Conservation (phyloP, 495 filamentous ascomycete genomes). For the Cercophora samala region DNA sequence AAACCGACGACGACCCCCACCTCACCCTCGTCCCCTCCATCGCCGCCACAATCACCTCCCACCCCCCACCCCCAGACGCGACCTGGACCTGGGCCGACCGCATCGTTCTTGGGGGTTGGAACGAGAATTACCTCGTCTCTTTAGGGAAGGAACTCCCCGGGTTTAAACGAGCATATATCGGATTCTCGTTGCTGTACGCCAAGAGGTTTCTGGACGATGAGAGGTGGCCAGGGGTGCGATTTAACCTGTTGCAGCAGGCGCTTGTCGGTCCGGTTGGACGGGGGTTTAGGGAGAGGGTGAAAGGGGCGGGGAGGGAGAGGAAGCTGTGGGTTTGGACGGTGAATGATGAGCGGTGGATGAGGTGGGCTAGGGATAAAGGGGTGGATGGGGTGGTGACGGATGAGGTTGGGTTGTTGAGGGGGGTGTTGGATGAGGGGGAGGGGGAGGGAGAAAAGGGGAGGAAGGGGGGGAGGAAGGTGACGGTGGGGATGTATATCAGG, state of each 20-base stretch:
- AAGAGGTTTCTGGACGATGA: conserved; percentile 55
- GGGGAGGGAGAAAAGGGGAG: conserved; percentile 5
- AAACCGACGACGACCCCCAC: conserved; percentile 66
- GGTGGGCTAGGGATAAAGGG: conserved; percentile 56
- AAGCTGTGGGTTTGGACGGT: conserved; percentile 80
- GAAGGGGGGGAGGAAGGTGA: conserved; percentile 3
- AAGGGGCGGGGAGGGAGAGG: conserved; percentile 45
- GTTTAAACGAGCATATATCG: conserved; percentile 69
- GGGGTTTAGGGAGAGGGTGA: conserved; percentile 59
- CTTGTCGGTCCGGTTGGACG: conserved; percentile 62
- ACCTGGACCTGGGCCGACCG: conserved; percentile 62
- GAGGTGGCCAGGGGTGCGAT: conserved; percentile 55
- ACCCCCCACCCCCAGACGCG: conserved; percentile 33
- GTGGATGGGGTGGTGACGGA: conserved; percentile 58
- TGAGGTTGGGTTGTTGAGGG: conserved; percentile 47
- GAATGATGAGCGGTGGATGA: conserved; percentile 70
- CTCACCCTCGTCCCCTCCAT: conserved; percentile 64
- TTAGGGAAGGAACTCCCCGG: conserved; percentile 59
- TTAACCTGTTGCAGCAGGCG: conserved; percentile 68
- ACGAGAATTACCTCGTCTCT: conserved; percentile 59
- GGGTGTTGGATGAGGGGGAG: conserved; percentile 38
- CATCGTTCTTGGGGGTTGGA: conserved; percentile 78
- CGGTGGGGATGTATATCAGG: conserved; percentile 16
- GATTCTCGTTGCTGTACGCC: conserved; percentile 65
- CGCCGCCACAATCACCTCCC: conserved; percentile 56